phyloP scores from a whole-genome alignment of 192 early-diverging fungal species.

The Backusella parvicylindrica region DNA sequence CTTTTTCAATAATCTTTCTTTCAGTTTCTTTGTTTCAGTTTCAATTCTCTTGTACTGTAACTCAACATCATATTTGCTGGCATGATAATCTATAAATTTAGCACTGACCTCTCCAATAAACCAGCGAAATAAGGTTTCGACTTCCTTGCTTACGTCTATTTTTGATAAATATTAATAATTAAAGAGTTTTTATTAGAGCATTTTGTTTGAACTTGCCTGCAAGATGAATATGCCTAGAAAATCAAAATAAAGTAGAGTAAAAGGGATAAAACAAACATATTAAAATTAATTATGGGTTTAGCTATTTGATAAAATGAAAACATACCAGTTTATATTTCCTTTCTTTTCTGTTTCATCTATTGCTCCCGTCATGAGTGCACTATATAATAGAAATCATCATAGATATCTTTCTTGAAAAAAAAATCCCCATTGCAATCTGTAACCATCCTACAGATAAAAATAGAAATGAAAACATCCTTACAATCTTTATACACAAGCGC shows the following conservation, averaged over 20 bases:
- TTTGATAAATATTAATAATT: neutral
- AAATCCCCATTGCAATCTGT: too few species aligned
- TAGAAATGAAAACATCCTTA: too few species aligned
- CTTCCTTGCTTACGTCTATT: neutral
- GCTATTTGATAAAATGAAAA: neutral
- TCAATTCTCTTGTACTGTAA: neutral
- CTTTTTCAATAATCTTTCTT: neutral
- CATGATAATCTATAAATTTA: neutral
- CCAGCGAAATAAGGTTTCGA: neutral
- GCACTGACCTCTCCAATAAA: neutral
- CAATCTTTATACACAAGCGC: too few species aligned
- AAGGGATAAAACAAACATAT: neutral
- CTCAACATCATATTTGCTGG: neutral
- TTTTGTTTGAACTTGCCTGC: neutral
- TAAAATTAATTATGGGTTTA: neutral
- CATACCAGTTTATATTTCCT: neutral
- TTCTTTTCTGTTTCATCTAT: neutral
- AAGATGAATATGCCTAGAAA: neutral
- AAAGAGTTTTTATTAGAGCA: neutral
- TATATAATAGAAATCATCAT: too few species aligned
- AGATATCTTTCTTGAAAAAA: too few species aligned
- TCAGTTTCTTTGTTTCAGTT: neutral
- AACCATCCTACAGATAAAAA: too few species aligned
- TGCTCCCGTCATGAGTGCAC: neutral
- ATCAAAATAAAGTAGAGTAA: neutral